Conservation (phyloP, 495 filamentous ascomycete species). For the Podospora anserina region DNA sequence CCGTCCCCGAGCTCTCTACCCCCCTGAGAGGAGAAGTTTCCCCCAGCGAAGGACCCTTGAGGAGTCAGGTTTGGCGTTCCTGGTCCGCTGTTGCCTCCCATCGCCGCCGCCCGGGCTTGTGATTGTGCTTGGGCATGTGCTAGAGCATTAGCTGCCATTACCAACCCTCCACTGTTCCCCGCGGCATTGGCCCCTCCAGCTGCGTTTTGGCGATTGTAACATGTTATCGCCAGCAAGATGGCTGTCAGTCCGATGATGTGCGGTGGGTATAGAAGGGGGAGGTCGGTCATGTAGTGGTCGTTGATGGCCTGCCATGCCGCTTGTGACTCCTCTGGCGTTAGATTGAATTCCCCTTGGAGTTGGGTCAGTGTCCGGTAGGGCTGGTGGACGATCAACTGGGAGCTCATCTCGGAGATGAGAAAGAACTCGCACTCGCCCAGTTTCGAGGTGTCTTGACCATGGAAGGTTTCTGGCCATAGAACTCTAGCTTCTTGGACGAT, state of each 20-base stretch:
- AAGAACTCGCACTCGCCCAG: slow-evolving; percentile 96
- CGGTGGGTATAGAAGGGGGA: slow-evolving; percentile 82
- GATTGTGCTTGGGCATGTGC: slow-evolving; percentile 40
- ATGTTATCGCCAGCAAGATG: slow-evolving; percentile 69
- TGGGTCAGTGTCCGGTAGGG: slow-evolving; percentile 87
- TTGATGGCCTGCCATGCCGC: slow-evolving; percentile 89
- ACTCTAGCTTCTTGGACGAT: slow-evolving; percentile 81
- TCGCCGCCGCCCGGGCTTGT: slow-evolving; percentile 26
- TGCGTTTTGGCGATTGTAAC: slow-evolving; percentile 57
- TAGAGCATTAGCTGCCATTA: slow-evolving; percentile 40
- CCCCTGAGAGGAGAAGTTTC: slow-evolving; percentile 22
- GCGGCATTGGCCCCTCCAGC: slow-evolving; percentile 2
- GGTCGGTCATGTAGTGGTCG: slow-evolving; percentile 92
- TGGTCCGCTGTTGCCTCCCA: slow-evolving; percentile 17
- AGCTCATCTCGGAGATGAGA: slow-evolving; percentile 91
- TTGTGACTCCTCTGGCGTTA: slow-evolving; percentile 73
- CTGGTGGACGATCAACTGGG: slow-evolving; percentile 91
- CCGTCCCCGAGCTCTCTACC: not conserved
- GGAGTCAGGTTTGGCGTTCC: slow-evolving; percentile 14
- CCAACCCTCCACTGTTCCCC: slow-evolving; percentile 25
- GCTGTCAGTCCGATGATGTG: slow-evolving; percentile 89
- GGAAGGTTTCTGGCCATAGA: slow-evolving; percentile 85
- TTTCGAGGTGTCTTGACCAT: slow-evolving; percentile 76
- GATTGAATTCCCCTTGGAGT: slow-evolving; percentile 63
- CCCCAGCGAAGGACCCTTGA: slow-evolving; percentile 12